Evolutionary conservation across 768 basidiomycete genomes (phyloP).

Genomic region (Termitomyces sp.): DNA sequence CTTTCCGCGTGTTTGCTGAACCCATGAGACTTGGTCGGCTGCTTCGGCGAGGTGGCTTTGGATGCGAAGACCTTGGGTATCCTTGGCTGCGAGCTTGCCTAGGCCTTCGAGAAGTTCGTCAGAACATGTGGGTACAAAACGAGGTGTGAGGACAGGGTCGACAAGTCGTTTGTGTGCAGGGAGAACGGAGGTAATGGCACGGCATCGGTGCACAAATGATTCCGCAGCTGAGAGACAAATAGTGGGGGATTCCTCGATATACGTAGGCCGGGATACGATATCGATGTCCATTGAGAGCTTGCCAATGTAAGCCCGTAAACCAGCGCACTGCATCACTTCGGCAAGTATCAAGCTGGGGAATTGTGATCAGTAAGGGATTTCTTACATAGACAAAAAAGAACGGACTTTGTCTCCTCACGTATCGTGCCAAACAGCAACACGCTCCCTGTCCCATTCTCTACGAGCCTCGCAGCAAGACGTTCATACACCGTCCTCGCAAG

Average conservation of each 20-base stretch:
- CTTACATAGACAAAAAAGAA: background rate
- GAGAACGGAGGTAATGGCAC: conserved; percentile 30
- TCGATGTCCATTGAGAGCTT: conserved; percentile 91
- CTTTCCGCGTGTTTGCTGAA: conserved; percentile 49
- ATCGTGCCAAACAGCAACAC: conserved; percentile 84
- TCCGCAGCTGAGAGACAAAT: conserved; percentile 45
- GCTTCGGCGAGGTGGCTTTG: conserved; percentile 87
- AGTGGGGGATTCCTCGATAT: conserved; percentile 55
- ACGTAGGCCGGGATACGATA: conserved; percentile 63
- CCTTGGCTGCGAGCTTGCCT: conserved; percentile 39
- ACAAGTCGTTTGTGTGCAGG: conserved; percentile 48
- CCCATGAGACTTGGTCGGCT: conserved; percentile 70
- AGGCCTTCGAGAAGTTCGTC: conserved; percentile 62
- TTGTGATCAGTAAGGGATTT: too few relatives aligned
- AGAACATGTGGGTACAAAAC: conserved; percentile 88
- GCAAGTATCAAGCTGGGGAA: conserved; percentile 68
- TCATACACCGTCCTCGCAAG: conserved; percentile 67
- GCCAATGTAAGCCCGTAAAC: conserved; percentile 79
- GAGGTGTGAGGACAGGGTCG: conserved; percentile 81
- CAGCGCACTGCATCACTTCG: conserved; percentile 60
- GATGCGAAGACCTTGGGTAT: conserved; percentile 41
- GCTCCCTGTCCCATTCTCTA: conserved; percentile 71
- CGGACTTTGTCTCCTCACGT: conserved; percentile 76
- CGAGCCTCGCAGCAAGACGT: conserved; percentile 58
- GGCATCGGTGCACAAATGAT: conserved; percentile 53